Conservation (phyloP, 352 stramenopile species). For the Globisporangium takayamanum region DNA sequence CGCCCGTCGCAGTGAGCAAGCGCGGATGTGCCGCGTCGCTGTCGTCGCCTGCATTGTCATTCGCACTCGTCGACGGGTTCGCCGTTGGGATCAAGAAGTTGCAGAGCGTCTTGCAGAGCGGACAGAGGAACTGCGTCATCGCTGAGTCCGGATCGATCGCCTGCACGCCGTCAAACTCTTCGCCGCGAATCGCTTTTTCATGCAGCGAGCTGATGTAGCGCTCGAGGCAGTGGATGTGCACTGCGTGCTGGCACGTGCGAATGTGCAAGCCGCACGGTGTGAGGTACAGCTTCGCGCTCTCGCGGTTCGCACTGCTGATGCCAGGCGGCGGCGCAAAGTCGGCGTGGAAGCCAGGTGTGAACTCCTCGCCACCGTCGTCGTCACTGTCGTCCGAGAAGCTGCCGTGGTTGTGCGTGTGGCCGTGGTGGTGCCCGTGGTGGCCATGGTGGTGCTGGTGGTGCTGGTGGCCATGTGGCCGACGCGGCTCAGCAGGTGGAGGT, state of each 20-base stretch:
- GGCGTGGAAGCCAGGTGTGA: slow-evolving; percentile 28
- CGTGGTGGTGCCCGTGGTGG: slow-evolving; percentile 23
- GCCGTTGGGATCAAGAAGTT: slow-evolving; percentile 88
- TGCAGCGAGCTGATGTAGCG: slow-evolving; percentile 82
- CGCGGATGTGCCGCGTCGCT: background rate
- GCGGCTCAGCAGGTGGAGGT: slow-evolving; percentile 10
- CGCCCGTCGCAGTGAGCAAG: background rate
- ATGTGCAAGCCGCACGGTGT: slow-evolving; percentile 77
- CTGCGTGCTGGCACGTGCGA: slow-evolving; percentile 81
- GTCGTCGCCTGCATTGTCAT: slow-evolving; percentile 11
- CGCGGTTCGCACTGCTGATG: slow-evolving; percentile 30
- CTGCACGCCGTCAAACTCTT: slow-evolving; percentile 86
- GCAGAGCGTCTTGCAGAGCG: slow-evolving; percentile 89
- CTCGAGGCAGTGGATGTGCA: slow-evolving; percentile 84
- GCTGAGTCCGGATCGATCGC: slow-evolving; percentile 82
- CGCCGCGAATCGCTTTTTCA: slow-evolving; percentile 81
- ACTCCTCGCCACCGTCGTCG: slow-evolving; percentile 36
- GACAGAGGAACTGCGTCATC: slow-evolving; percentile 90
- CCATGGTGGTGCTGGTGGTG: slow-evolving; percentile 22
- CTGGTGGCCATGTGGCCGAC: slow-evolving; percentile 15
- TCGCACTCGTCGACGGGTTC: slow-evolving; percentile 23
- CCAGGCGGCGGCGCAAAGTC: slow-evolving; percentile 40
- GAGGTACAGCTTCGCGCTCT: slow-evolving; percentile 66
- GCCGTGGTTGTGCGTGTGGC: slow-evolving; percentile 22
- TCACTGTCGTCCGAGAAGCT: slow-evolving; percentile 42